Conservation (phyloP, 2,329 filamentous ascomycete genomes). For the Leptographium procerum region DNA sequence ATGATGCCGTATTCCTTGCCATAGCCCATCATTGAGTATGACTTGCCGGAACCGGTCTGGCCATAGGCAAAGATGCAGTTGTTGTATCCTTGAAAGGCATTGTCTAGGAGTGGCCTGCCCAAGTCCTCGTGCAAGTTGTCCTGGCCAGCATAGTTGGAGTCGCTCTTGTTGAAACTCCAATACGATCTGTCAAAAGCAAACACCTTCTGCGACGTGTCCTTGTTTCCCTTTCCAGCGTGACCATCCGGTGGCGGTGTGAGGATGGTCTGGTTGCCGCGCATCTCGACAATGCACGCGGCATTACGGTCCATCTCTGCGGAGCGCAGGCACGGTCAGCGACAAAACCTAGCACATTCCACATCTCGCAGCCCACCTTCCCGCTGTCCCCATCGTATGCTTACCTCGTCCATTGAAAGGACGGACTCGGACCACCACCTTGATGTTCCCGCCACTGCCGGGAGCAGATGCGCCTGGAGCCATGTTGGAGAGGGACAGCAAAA, state of each 20-base stretch:
- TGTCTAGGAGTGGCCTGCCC: constrained; percentile 93
- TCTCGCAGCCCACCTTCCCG: background rate
- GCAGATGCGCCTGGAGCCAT: constrained; percentile 44
- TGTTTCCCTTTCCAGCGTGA: constrained; percentile 51
- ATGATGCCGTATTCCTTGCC: constrained; percentile 71
- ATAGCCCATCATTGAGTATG: constrained; percentile 95
- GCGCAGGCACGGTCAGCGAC: background rate
- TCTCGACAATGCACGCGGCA: constrained; percentile 94
- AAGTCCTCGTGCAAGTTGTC: constrained; percentile 89
- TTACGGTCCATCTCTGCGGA: constrained; percentile 70
- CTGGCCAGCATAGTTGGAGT: constrained; percentile 82
- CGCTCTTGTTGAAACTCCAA: constrained; percentile 77
- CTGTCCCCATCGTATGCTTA: constrained; percentile 26
- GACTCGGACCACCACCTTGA: constrained; percentile 97
- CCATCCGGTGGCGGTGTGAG: constrained; percentile 60
- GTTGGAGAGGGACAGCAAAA: constrained; percentile 13
- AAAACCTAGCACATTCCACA: background rate
- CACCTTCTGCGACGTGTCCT: constrained; percentile 58
- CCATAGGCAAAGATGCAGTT: constrained; percentile 99
- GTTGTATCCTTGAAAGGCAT: constrained; percentile 99
- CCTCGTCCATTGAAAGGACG: constrained; percentile 94
- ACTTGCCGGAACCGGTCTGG: constrained; percentile 75
- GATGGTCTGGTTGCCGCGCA: constrained; percentile 87
- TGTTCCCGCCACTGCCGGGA: constrained; percentile 64
- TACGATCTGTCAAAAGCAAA: constrained; percentile 98